Evolutionary conservation across 1,284 basidiomycete species (phyloP), one percentile per base, ranked within the genome.

Genomic region (Fistulinella cinereoalba): DNA sequence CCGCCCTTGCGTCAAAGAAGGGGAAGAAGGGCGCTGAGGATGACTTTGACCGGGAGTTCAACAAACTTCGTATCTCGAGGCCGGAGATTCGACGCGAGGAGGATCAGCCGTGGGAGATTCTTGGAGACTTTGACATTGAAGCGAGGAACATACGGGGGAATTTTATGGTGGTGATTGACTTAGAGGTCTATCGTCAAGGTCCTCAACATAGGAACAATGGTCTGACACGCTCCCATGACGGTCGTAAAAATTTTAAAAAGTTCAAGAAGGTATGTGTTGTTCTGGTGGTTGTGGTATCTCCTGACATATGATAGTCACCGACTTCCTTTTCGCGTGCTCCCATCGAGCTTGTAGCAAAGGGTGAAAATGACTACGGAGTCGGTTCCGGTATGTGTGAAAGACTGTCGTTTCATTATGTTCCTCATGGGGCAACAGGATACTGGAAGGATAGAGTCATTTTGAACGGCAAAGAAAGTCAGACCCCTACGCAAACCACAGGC

Each of bases 11-110:
- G 16, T 86, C 85, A 6, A 85, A 71, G 27, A 88, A 85, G 56
- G 74, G 74, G n/a, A 83, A 81, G 7, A 88, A 85, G 69, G 79
- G 74, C 54, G 55, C 65, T 1, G 85, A 87, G 60, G 88, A 92
- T 59, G 73, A 76, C 10, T 88, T 92, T 51, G 91, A 93, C 65
- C 76, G 83, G 33, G 90, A 92, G 55, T 93, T 94, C 63, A 92
- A 92, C 62, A 80, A 85, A 46, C 69, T 93, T 44, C 79, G 80
- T 51, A 88, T 94, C 39, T 77, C 83, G 5, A 88, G 83, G 64
- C 82, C 88, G 1, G 79, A 81, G 41, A 56, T 81, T 19, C 67
- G 62, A 31, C 62, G 57, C 3, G 66, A 62, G 40, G 64, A 70
- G 36, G 74, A 77, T 51, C 69, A 79, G 39, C 75, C 78, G 42